phyloP scores from a whole-genome alignment of 179 eudicot genomes.

The Drosera spatulata region DNA sequence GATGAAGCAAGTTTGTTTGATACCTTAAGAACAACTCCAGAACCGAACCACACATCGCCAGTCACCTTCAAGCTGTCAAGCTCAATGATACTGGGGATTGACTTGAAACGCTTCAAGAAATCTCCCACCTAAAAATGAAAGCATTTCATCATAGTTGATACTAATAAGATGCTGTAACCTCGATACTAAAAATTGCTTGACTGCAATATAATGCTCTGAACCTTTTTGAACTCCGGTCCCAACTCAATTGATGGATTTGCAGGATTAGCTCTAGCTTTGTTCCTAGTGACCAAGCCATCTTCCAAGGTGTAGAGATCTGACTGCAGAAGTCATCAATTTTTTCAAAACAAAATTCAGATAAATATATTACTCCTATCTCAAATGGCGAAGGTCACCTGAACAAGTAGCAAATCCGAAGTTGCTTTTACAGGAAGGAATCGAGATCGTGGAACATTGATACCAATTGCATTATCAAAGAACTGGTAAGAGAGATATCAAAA shows the following conservation, averaged over 20 bases:
- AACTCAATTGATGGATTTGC: constrained; percentile 80
- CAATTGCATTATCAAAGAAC: constrained; percentile 91
- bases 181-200: not conserved
- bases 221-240: constrained; percentile 98
- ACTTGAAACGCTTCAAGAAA: constrained; percentile 88
- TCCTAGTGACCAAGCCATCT: constrained; percentile 66
- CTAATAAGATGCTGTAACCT: constrained; percentile 1
- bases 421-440: constrained; percentile 99
- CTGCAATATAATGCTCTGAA: constrained; percentile 8
- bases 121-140: constrained; percentile 48
- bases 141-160: not conserved
- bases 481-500: constrained; percentile 13
- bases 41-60: constrained; percentile 94
- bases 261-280: constrained; percentile 59
- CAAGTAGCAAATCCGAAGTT: constrained; percentile 93
- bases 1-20: not conserved
- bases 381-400: constrained; percentile 46
- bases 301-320: constrained; percentile 76
- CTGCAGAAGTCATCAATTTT: constrained; percentile 21
- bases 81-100: constrained; percentile 88
- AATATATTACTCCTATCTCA: not conserved
- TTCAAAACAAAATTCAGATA: too few relatives aligned
- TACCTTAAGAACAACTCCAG: constrained; percentile 79
- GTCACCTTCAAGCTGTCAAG: constrained; percentile 92
- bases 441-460: constrained; percentile 87